Base-by-base conservation (phyloP, 2,329 filamentous ascomycete genomes). In the Fusarium penzigii region DNA sequence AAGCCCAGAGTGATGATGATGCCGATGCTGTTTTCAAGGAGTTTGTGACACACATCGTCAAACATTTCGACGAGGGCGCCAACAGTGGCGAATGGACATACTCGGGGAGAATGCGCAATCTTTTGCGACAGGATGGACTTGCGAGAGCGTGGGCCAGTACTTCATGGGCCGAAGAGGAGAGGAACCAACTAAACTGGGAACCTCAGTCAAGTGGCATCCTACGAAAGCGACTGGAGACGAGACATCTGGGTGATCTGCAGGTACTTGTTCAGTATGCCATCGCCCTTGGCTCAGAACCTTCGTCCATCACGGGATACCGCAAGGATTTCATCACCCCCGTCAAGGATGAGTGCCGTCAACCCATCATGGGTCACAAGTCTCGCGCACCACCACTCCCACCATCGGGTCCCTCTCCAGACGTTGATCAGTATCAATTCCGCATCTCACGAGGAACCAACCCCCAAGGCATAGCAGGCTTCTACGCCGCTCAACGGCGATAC, bases 11-110 rank as follows among this genome's bases (percentile, higher is more conserved):
- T 25, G 75, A 76, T 41, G 66, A 67, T 16, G 72, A 78, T 16
- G 70, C 70, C 13, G 62, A 66, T 9, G 62, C 69, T 3, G 70
- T 68, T 2, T 75, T 76, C 46, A 75, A 76, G 59, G 72, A 77
- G 42, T 79, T 77, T 56, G 74, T 78, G 32, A 64, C 69, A 42
- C 77, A 79, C 51, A 70, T 79, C 20, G 71, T 76, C 36, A 75
- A 76, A 54, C 77, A 79, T 59, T 77, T 77, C 44, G 74, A 78
- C 39, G 74, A 77, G 25, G 70, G 71, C 2, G 59, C 68, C 40
- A 70, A 66, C 42, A 68, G 68, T 46, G 72, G 70, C 43, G 67
- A 72, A 17, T 79, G 77, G 77, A 70, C 71, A 5, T 78, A 78
- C 55, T 72, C 73, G 17, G 70, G 70, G 3, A 65, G 76, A 44